phyloP scores from a whole-genome alignment of 1,284 basidiomycete species.

The Malassezia dermatis region DNA sequence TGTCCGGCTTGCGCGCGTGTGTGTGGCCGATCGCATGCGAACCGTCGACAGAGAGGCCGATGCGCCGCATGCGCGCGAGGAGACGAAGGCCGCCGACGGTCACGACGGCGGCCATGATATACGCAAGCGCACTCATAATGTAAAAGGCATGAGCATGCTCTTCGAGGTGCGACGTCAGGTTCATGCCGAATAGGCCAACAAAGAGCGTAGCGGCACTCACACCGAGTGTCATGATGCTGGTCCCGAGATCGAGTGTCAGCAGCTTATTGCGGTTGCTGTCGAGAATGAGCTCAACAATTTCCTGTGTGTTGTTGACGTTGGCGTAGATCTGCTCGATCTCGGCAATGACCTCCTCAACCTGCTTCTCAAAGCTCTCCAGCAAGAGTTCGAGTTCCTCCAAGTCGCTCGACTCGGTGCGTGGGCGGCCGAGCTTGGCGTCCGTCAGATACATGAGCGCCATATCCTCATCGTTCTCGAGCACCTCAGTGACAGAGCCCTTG shows the following conservation, averaged over 20 bases:
- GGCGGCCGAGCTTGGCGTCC: constrained; percentile 8
- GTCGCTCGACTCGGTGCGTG: constrained; percentile 16
- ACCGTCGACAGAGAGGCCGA: constrained; percentile 19
- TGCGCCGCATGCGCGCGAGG: constrained; percentile 22
- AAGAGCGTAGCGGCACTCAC: constrained; percentile 83
- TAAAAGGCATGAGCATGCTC: constrained; percentile 31
- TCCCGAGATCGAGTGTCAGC: constrained; percentile 80
- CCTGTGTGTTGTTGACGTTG: constrained; percentile 80
- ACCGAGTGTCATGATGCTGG: constrained; percentile 83
- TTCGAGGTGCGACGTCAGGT: constrained; percentile 49
- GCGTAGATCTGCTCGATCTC: constrained; percentile 29
- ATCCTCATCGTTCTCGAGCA: constrained; percentile 57
- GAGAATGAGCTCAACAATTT: constrained; percentile 90
- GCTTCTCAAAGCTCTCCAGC: constrained; percentile 85
- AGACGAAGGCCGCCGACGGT: constrained; percentile 21
- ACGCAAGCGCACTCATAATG: constrained; percentile 18
- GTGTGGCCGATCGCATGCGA: neutral
- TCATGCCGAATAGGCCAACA: constrained; percentile 91
- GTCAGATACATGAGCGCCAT: constrained; percentile 64
- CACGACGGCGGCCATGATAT: constrained; percentile 21
- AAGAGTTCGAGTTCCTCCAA: constrained; percentile 74
- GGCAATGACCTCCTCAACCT: constrained; percentile 35
- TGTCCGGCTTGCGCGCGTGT: constrained; percentile 1
- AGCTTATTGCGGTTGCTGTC: constrained; percentile 91
- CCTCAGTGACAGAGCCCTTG: constrained; percentile 29